Conservation (phyloP, 257 asterid species). For the Datura wrightii region DNA sequence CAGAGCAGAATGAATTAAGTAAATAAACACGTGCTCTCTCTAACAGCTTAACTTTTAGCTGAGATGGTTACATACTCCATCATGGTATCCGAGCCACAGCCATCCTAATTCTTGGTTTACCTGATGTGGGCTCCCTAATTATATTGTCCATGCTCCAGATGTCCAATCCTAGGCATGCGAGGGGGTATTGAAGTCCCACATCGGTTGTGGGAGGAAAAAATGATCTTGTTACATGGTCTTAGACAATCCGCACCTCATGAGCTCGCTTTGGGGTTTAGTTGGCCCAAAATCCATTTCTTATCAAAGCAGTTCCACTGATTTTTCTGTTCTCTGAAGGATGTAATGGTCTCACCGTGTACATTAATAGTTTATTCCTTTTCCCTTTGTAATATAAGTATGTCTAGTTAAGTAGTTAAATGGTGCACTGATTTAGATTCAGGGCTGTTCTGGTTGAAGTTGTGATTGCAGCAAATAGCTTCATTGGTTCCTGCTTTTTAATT, state of each 20-base stretch:
- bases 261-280: not conserved
- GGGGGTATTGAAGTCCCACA: not conserved
- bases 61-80: not conserved
- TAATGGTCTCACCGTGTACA: not conserved
- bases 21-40: not conserved
- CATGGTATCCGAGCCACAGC: not conserved
- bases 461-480: constrained; percentile 5
- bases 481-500: not conserved
- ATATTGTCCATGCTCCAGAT: not conserved
- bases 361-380: not conserved
- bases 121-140: not conserved
- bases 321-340: constrained; percentile 6
- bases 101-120: not conserved
- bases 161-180: not conserved
- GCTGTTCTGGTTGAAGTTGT: not conserved
- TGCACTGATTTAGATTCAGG: not conserved
- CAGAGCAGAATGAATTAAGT: not conserved
- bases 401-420: not conserved
- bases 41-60: not conserved
- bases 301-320: not conserved
- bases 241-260: not conserved
- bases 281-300: not conserved
- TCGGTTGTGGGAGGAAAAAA: not conserved
- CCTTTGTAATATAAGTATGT: not conserved
- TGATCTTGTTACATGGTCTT: not conserved